Percentiles rank a stretch among this genome's conserved stretches.
Conservation (phyloP, 2,329 filamentous ascomycete species). For the Colletotrichum lupini region DNA sequence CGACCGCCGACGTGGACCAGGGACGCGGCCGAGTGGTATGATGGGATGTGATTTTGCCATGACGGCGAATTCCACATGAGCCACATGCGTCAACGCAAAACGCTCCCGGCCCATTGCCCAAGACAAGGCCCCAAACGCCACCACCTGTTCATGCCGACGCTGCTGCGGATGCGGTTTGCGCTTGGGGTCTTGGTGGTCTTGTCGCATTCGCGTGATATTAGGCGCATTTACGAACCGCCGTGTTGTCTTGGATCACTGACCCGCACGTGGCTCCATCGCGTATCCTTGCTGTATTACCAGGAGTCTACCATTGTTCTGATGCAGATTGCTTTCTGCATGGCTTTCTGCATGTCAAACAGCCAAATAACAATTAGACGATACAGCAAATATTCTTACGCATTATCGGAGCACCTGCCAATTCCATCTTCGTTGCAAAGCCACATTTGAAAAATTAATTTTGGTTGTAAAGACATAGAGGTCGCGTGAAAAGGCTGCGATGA, state of each 20-base stretch:
- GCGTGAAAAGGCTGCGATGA: too few relatives aligned
- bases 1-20: not conserved
- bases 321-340: not conserved
- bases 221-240: not conserved
- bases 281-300: not conserved
- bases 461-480: too few relatives aligned
- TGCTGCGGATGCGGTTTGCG: not conserved
- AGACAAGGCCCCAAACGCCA: not conserved
- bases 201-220: not conserved
- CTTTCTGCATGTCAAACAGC: not conserved
- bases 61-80: not conserved
- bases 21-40: not conserved
- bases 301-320: not conserved
- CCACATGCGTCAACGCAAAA: not conserved
- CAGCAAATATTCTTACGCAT: not conserved
- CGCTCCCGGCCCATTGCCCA: not conserved
- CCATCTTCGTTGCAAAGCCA: too few relatives aligned
- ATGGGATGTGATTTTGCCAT: too few relatives aligned
- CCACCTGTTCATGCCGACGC: not conserved
- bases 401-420: too few relatives aligned
- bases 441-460: too few relatives aligned
- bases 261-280: not conserved
- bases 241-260: not conserved
- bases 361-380: not conserved
- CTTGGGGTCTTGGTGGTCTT: not conserved